Evolutionary conservation across 371 early-diverging fungal species (phyloP).

Genomic region (Cokeromyces recurvatus): DNA sequence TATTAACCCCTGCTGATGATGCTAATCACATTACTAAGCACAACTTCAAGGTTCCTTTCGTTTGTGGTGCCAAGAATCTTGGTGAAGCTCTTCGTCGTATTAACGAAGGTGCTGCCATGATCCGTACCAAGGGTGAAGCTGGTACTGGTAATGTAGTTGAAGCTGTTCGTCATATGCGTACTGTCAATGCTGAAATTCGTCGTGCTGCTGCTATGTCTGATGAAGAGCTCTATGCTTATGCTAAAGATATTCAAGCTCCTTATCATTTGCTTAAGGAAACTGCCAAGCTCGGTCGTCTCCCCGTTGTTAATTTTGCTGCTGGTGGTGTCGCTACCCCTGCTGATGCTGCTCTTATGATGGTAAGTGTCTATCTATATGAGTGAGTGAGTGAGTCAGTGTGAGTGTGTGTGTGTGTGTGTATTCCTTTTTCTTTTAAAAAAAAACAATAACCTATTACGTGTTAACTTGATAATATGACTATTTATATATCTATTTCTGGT

Average conservation of each 20-base stretch:
- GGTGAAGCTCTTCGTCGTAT: conserved; percentile 97
- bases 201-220: conserved; percentile 67
- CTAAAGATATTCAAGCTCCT: conserved; percentile 93
- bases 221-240: conserved; percentile 77
- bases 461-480: too few species aligned
- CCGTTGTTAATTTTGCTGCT: conserved; percentile 97
- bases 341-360: conserved; percentile 96
- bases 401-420: neutral
- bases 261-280: conserved; percentile 86
- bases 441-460: too few species aligned
- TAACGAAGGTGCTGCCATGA: conserved; percentile 96
- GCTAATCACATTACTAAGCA: conserved; percentile 91
- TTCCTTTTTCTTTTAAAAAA: too few species aligned
- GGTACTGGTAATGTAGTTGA: conserved; percentile 96
- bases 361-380: too few species aligned
- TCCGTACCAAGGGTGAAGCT: conserved; percentile 98
- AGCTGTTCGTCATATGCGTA: conserved; percentile 93
- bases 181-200: conserved; percentile 81
- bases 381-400: neutral
- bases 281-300: conserved; percentile 84
- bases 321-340: conserved; percentile 97
- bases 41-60: conserved; percentile 89
- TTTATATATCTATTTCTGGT: too few species aligned
- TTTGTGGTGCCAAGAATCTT: conserved; percentile 94
- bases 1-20: conserved; percentile 94